Conservation (phyloP, 1,284 basidiomycete species). For the Spongiforma sp. region DNA sequence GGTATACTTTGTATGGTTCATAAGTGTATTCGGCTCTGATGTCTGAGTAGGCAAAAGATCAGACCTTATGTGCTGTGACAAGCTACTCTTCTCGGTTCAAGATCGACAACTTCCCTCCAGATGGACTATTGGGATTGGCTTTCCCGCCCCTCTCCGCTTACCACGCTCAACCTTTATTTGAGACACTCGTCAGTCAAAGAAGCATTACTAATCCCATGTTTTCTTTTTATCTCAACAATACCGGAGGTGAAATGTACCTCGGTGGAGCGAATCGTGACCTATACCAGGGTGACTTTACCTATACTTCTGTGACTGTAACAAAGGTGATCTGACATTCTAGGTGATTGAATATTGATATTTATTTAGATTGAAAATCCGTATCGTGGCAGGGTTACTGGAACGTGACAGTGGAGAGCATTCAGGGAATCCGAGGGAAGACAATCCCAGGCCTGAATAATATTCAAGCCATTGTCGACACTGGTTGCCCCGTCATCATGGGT, state of each 20-base stretch:
- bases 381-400: not conserved
- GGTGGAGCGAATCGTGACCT: not conserved
- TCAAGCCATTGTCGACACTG: not conserved
- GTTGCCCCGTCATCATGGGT: not conserved
- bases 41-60: too few relatives aligned
- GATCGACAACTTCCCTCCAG: too few relatives aligned
- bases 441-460: not conserved
- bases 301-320: not conserved
- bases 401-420: not conserved
- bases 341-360: not conserved
- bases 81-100: too few relatives aligned
- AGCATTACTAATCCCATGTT: too few relatives aligned
- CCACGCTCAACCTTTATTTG: too few relatives aligned
- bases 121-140: too few relatives aligned
- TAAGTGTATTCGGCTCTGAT: too few relatives aligned
- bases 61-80: too few relatives aligned
- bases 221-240: not conserved
- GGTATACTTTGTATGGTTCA: too few relatives aligned
- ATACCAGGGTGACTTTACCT: not conserved
- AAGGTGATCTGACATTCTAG: not conserved
- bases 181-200: too few relatives aligned
- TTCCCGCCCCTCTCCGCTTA: too few relatives aligned
- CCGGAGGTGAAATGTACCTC: not conserved
- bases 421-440: not conserved
- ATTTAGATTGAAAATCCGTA: not conserved